A percentile compares a stretch with the other conserved stretches of the same genome.
Conservation (phyloP, 306 rosid genomes). For the Inga oerstediana region DNA sequence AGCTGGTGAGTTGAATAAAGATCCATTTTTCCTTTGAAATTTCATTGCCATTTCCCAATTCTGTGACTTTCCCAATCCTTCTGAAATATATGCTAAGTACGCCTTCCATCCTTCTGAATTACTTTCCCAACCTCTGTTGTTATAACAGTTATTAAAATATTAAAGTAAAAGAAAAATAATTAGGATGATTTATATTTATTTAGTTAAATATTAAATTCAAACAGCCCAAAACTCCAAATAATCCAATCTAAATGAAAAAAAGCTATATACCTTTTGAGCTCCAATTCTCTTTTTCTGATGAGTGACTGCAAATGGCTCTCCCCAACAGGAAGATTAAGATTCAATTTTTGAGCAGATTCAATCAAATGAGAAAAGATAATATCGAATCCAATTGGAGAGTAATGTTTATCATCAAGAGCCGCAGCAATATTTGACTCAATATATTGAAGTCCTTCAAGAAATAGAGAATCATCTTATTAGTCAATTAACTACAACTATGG, state of each 20-base stretch:
- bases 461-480: not conserved
- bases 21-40: not conserved
- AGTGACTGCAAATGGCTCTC: not conserved
- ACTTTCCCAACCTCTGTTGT: conserved; percentile 41
- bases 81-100: not conserved
- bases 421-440: conserved; percentile 3
- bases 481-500: not conserved
- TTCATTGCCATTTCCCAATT: not conserved
- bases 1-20: not conserved
- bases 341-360: not conserved
- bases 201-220: too few species aligned
- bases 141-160: conserved; percentile 36
- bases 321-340: not conserved
- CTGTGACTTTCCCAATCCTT: not conserved
- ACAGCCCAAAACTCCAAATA: too few species aligned
- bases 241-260: too few species aligned
- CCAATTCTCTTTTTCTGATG: not conserved
- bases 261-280: conserved; percentile 50
- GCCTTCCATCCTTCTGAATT: conserved; percentile 1
- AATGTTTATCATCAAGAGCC: not conserved
- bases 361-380: not conserved
- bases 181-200: not conserved
- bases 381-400: not conserved
- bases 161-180: not conserved
- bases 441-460: not conserved